Conservation (phyloP, 805 yeast genomes). For the Cyberlindnera petersonii region DNA sequence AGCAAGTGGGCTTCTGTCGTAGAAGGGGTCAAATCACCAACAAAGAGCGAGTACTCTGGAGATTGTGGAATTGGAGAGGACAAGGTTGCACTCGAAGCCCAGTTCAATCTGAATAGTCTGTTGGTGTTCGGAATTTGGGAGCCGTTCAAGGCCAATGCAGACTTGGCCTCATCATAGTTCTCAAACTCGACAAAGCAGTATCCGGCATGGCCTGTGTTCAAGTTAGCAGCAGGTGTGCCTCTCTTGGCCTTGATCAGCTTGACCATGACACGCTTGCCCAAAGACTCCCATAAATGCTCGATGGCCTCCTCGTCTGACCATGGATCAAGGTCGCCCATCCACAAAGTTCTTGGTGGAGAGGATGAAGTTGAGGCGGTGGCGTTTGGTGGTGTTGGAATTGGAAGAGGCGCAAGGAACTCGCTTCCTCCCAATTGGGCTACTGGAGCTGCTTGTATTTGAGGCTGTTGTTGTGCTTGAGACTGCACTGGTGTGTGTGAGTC, state of each 20-base stretch:
- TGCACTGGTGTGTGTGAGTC: conserved; percentile 3
- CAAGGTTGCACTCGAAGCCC: conserved; percentile 83
- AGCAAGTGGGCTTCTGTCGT: conserved; percentile 78
- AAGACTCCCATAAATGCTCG: conserved; percentile 54
- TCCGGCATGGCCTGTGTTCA: conserved; percentile 47
- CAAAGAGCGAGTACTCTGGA: conserved; percentile 74
- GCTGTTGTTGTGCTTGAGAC: neutral
- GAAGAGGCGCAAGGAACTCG: conserved; percentile 25
- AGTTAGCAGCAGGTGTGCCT: conserved; percentile 33
- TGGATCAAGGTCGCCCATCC: conserved; percentile 90
- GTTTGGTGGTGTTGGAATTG: conserved; percentile 53
- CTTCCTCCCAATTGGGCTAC: conserved; percentile 26
- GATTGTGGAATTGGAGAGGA: conserved; percentile 66
- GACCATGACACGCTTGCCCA: conserved; percentile 55
- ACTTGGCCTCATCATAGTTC: conserved; percentile 62
- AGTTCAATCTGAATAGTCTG: conserved; percentile 67
- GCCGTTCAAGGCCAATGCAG: conserved; percentile 65
- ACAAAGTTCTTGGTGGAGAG: conserved; percentile 63
- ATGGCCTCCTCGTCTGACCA: conserved; percentile 66
- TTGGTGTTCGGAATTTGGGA: conserved; percentile 57
- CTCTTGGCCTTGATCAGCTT: conserved; percentile 58
- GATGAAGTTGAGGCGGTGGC: conserved; percentile 39
- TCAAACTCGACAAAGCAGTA: conserved; percentile 79
- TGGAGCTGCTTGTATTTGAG: conserved; percentile 12
- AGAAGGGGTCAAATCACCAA: conserved; percentile 76